Evolutionary conservation across 2,329 filamentous ascomycete species (phyloP).

Genomic region (Aspergillus aculeatus): DNA sequence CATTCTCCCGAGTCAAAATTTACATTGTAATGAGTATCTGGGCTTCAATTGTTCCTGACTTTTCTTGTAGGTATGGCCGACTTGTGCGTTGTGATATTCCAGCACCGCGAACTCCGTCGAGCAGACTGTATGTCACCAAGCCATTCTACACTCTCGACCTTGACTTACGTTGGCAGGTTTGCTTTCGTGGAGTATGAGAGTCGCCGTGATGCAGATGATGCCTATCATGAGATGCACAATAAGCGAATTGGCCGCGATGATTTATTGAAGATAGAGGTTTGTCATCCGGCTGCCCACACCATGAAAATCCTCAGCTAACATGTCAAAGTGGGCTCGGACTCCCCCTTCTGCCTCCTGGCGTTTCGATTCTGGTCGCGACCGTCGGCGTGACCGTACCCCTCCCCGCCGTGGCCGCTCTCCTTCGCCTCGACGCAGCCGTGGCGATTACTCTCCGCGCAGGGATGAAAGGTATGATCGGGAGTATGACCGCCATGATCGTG

Average conservation of each 20-base stretch:
- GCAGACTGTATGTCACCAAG: conserved; percentile 76
- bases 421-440: conserved; percentile 57
- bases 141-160: conserved; percentile 4
- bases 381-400: conserved; percentile 65
- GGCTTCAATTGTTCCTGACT: conserved; percentile 39
- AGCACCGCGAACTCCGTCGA: conserved; percentile 87
- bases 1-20: background rate
- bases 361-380: conserved; percentile 87
- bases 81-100: conserved; percentile 98
- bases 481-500: conserved; percentile 67
- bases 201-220: conserved; percentile 95
- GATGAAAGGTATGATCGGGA: conserved; percentile 82
- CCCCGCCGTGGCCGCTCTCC: conserved; percentile 68
- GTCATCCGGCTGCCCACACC: conserved; percentile 22
- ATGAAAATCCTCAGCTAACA: conserved; percentile 16
- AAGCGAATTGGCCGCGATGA: conserved; percentile 97
- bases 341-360: conserved; percentile 98
- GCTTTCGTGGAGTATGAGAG: conserved; percentile 99
- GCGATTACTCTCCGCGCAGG: conserved; percentile 81
- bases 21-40: background rate
- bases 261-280: conserved; percentile 93
- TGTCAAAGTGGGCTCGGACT: conserved; percentile 85
- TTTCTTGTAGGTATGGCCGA: conserved; percentile 75
- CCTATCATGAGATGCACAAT: conserved; percentile 99
- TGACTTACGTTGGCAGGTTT: conserved; percentile 62